A percentile compares a stretch with the other conserved stretches of the same genome.
Evolutionary conservation across 108 stramenopile species (phyloP).

Genomic region (Bacterosira constricta): DNA sequence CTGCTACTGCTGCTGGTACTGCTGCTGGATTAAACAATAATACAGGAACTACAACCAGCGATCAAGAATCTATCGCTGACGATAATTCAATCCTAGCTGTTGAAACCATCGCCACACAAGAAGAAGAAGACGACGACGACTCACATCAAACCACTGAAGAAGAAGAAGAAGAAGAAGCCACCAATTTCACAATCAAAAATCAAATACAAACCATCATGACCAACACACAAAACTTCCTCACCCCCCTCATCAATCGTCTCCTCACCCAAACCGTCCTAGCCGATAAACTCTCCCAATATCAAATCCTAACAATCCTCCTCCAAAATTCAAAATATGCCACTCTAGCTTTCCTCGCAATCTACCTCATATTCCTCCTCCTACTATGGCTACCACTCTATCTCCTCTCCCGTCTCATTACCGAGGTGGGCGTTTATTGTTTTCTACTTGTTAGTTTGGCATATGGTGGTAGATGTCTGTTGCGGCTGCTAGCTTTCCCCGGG

Average conservation of each 20-base stretch:
- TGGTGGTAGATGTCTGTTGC: slow-evolving; percentile 66
- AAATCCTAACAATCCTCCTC: slow-evolving; percentile 25
- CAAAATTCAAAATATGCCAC: slow-evolving; percentile 52
- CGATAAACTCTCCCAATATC: slow-evolving; percentile 19
- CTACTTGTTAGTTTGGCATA: slow-evolving; percentile 31
- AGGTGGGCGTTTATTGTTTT: slow-evolving; percentile 64
- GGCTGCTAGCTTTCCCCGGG: slow-evolving; percentile 87
- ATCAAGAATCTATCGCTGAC: too few relatives aligned
- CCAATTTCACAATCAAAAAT: too few relatives aligned
- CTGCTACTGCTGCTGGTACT: too few relatives aligned
- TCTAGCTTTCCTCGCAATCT: slow-evolving; percentile 32
- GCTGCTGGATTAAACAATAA: too few relatives aligned
- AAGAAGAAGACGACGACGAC: background rate
- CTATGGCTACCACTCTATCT: slow-evolving; percentile 66
- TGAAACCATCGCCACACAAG: background rate
- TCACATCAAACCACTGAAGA: too few relatives aligned
- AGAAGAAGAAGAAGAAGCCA: too few relatives aligned
- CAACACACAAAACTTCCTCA: background rate
- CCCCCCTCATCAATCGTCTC: slow-evolving; percentile 15
- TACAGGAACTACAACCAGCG: too few relatives aligned
- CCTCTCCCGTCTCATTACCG: slow-evolving; percentile 57
- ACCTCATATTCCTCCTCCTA: slow-evolving; percentile 31
- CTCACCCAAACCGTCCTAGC: slow-evolving; percentile 29
- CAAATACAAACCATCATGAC: too few relatives aligned
- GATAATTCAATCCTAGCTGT: too few relatives aligned